Base-by-base conservation (phyloP, 768 basidiomycete species). In the Paxillus involutus region DNA sequence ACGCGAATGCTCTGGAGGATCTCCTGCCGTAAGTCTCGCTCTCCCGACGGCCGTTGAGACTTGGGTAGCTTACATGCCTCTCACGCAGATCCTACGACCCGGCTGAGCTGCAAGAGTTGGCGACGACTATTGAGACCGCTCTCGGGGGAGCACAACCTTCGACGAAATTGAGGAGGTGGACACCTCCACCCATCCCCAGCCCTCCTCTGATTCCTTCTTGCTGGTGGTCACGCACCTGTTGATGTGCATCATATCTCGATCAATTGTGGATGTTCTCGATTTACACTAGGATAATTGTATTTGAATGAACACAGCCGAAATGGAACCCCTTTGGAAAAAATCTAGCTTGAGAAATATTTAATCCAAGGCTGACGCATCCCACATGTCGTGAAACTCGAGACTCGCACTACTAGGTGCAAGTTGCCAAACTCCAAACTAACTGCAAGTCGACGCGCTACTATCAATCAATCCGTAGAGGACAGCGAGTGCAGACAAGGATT, bases 161-260 rank as follows among this genome's bases (percentile, higher is more conserved):
- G 3, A 19, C 40, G 12, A 41, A 51, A n/a, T 35, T 17, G 6
- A 51, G 43, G 42, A 51, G 50, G 29, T 51, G 49, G 50, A 32
- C 50, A 12, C 50, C 50, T 16, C 50, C 42, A 33, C 50, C 50
- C 30, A 44, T 51, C 17, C 50, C 50, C 17, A 42, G 26, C 24
- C 50, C 50, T 32, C 42, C 50, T 32, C 50, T 42, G 11, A 51
- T 44, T 42, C 50, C 50, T 11, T 51, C 50, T 9, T 51, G 50
- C 29, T 51, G 50, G 50, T 51, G 50, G 50, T 32, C 41, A n/a
- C 42, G 42, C 33, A 51, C 32, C 13, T 51, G 49, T 30, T 35
- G 37, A 30, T 42, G 50, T 32, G 30, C 24, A 29, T 42, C 10
- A 8, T 42, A 36, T 17, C 50, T 51, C 30, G 26, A 47, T 19